Evolutionary conservation across 495 filamentous ascomycete species (phyloP).

Genomic region (Thermochaetoides thermophila): DNA sequence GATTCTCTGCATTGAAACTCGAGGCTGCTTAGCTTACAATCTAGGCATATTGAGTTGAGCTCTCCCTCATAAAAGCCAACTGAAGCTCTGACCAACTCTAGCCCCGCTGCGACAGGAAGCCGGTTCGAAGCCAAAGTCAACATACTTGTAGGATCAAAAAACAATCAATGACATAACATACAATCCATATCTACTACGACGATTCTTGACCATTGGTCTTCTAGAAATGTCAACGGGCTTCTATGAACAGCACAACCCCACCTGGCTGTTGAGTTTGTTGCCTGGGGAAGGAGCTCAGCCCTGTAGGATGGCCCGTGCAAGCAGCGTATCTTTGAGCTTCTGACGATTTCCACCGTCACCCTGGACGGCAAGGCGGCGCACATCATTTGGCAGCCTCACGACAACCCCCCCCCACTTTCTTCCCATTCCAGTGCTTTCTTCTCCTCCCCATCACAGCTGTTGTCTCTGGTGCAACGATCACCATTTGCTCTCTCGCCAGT

Average conservation of each 20-base stretch:
- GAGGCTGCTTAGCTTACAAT: neutral
- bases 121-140: neutral
- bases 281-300: slow-evolving; percentile 9
- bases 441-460: neutral
- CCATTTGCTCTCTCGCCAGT: neutral
- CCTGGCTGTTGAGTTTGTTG: slow-evolving; percentile 1
- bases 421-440: neutral
- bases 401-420: slow-evolving; percentile 2
- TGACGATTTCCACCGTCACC: slow-evolving; percentile 21
- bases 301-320: slow-evolving; percentile 16
- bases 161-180: no score
- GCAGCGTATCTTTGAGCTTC: slow-evolving; percentile 23
- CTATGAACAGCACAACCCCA: slow-evolving; percentile 1
- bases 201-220: no score
- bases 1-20: neutral
- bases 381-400: slow-evolving; percentile 16
- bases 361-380: slow-evolving; percentile 9
- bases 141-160: no score
- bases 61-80: no score
- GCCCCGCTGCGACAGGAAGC: neutral
- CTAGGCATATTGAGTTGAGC: no score
- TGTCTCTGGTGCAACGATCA: no score
- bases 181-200: no score
- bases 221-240: neutral
- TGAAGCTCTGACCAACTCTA: neutral